Evolutionary conservation across 805 yeast genomes (phyloP).

Genomic region (Wilhelminamyces savonicus): DNA sequence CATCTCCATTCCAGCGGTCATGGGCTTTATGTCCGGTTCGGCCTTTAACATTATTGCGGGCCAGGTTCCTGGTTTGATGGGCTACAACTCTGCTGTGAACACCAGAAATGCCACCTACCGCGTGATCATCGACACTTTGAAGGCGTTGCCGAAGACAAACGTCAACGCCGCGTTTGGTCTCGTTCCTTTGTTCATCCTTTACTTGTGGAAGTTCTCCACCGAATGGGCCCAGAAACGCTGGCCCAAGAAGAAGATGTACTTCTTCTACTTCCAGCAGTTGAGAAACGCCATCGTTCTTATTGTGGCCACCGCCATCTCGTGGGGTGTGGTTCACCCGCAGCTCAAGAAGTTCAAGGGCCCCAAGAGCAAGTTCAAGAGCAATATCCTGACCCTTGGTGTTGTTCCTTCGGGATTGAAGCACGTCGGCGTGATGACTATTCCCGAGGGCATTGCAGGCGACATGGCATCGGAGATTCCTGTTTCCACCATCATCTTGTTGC

Average conservation of each 20-base stretch:
- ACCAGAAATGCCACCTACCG: constrained; percentile 66
- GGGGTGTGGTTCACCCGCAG: constrained; percentile 59
- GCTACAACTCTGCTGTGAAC: constrained; percentile 58
- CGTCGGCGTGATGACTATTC: constrained; percentile 66
- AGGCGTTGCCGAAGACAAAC: constrained; percentile 61
- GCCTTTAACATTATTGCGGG: constrained; percentile 79
- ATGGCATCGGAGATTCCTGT: constrained; percentile 81
- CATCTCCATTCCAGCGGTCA: constrained; percentile 85
- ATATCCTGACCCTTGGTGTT: constrained; percentile 60
- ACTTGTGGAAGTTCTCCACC: constrained; percentile 61
- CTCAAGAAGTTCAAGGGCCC: constrained; percentile 22
- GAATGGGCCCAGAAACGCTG: constrained; percentile 55
- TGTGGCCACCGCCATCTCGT: constrained; percentile 76
- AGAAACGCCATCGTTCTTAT: constrained; percentile 80
- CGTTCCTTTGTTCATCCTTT: constrained; percentile 65
- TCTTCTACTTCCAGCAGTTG: constrained; percentile 69
- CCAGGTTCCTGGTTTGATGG: constrained; percentile 84
- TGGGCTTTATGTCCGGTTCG: constrained; percentile 94
- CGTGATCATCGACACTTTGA: constrained; percentile 66
- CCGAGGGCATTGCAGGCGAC: constrained; percentile 49
- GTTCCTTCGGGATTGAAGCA: constrained; percentile 81
- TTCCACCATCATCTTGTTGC: constrained; percentile 70
- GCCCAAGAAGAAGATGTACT: constrained; percentile 49
- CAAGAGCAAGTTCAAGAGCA: constrained; percentile 27
- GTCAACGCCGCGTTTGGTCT: constrained; percentile 89